phyloP scores from a whole-genome alignment of 208 protist genomes.

The Crithidia sp. region DNA sequence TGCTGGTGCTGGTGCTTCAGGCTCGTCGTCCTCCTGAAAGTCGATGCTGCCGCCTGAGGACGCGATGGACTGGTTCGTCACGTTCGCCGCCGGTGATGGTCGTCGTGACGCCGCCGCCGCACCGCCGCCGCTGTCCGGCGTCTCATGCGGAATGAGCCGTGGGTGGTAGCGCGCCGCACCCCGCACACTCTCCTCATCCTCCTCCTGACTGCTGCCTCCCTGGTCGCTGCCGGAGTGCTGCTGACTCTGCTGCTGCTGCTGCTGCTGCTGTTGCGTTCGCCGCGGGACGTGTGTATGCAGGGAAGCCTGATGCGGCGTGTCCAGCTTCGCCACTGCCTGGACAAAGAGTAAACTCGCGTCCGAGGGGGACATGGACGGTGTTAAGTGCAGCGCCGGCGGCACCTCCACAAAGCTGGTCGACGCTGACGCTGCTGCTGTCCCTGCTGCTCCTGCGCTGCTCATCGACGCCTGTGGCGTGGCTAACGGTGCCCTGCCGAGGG shows the following conservation, averaged over 20 bases:
- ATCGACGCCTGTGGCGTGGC: background rate
- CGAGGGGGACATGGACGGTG: background rate
- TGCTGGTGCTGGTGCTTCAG: background rate
- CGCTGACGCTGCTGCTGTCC: background rate
- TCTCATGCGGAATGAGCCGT: background rate
- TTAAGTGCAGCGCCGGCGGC: background rate
- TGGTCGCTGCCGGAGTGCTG: background rate
- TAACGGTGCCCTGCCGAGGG: background rate
- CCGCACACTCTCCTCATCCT: background rate
- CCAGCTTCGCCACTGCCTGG: slow-evolving; percentile 16
- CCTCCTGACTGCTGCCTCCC: background rate
- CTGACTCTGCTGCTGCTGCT: background rate
- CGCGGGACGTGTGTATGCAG: background rate
- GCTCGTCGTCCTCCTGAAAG: slow-evolving; percentile 9
- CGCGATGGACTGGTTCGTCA: slow-evolving; percentile 8
- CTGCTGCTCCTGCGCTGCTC: background rate
- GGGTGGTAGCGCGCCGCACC: background rate
- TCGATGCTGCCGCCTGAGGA: slow-evolving; percentile 16
- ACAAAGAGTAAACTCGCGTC: slow-evolving; percentile 23
- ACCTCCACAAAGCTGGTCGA: background rate
- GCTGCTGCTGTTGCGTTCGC: background rate
- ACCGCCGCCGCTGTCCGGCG: background rate
- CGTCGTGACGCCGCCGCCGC: background rate
- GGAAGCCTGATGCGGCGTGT: background rate
- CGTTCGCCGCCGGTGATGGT: background rate